Evolutionary conservation across 306 rosid species (phyloP), one percentile per base, ranked within the genome.

Genomic region (Dryas alaskensis): DNA sequence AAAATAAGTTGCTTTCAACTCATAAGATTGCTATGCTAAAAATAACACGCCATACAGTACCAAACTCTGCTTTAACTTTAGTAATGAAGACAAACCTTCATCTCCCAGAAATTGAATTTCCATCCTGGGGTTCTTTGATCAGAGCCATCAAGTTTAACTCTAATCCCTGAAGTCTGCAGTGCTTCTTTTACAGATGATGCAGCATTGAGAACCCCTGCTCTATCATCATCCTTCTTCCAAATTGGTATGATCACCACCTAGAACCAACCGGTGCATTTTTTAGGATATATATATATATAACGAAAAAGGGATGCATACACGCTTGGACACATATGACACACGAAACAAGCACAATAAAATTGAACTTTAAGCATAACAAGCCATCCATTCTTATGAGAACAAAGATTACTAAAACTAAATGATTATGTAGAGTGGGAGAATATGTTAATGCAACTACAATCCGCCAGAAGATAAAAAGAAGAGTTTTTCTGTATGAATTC

Each of bases 71-170:
- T 45, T 49, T 60, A 43, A 43, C 55, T 63, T 61, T 31, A 77
- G 67, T 65, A 72, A 65, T 27, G 67, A 69, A 51, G 72, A 55
- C 81, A 73, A 71, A 94, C 97, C 97, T 94, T 92, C 97, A 94
- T 94, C 85, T 94, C 99, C 99, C 97, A 94, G 89, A 88, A 94
- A 86, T 92, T 94, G 84, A 89, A 94, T 83, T 94, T 94, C 99
- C 99, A 94, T 59, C 98, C 98, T 8, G 97, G 97, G 70, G 98
- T 94, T 87, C 89, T 88, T 80, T 87, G 96, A 69, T 89, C 96
- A 5, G 96, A 75, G 75, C 89, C 95, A 78, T 94, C 97, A 76
- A 91, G 89, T 86, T 90, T 92, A 82, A 90, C 90, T 79, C 57
- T 92, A 76, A 92, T 58, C 45, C 96, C 92, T 25, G 96, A 84